Base-by-base conservation (phyloP, 2,329 filamentous ascomycete genomes). In the Tolypocladium pustulatum region DNA sequence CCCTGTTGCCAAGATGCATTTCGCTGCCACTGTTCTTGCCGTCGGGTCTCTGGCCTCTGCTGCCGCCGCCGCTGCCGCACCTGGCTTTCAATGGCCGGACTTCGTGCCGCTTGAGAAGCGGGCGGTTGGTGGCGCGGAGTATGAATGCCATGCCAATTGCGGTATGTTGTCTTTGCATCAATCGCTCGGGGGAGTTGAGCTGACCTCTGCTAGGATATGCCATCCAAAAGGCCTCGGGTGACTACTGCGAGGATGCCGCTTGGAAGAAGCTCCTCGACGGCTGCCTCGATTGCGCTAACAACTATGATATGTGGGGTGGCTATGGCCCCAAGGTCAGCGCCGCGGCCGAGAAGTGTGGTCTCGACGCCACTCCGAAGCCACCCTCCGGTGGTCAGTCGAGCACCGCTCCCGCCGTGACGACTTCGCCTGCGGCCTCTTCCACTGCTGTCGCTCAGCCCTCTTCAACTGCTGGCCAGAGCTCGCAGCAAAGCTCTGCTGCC, bases 61-160 rank as follows among this genome's bases (percentile, higher is more conserved):
- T 54, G 69, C 61, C 56, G 58, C 61, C 6, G 67, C 64, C 53
- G 57, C 59, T 15, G 57, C 61, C 34, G 56, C 60, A 32, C 59
- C 65, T 46, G 65, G 60, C 46, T 67, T 68, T 62, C 60, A 66
- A 56, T 71, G 68, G 62, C 69, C 66, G 20, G 68, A 64, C 46
- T 56, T 60, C 20, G 67, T 71, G 37, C 65, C 66, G n/a, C 63
- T 78, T n/a, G 59, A 72, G 57, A 73, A 71, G 63, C 75, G 77
- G n/a, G 76, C 78, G 64, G 73, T 73, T 6, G 61, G 60, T 2
- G 68, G 64, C 2, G 71, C 76, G 6, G 61, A 68, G 8, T 80
- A 76, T 64, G 69, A 79, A 49, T 82, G 79, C 67, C 78, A 81
- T 62, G 72, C 75, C 63, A 75, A 76, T 66, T 81, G 78, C 69